Evolutionary conservation across 345 rosid species (phyloP), one percentile per base, ranked within the genome.

Genomic region (Euclidium syriacum): DNA sequence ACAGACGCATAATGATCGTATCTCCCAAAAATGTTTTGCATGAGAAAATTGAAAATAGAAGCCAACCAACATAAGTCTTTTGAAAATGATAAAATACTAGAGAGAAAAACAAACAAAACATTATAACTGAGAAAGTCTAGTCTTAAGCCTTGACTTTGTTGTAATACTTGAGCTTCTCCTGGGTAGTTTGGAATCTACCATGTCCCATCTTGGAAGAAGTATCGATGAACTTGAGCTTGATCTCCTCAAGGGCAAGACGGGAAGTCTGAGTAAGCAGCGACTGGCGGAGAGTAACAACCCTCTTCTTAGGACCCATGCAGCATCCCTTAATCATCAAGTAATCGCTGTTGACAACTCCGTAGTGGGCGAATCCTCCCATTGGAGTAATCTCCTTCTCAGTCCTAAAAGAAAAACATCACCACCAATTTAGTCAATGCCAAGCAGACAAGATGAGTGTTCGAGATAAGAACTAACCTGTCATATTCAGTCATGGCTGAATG

Each of bases 301-400:
- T 81, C 85, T 86, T 89, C 89, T 89, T 89, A 14, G 96, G 88
- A 33, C 96, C 96, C 43, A 80, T 81, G 57, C 88, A 82, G 75
- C 96, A 84, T 54, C 96, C 96, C 78, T 89, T 89, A 56, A 89
- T 80, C 91, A 89, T 78, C 46, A 89, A 9, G 23, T 84, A 89
- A 36, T 89, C 96, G 9, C 82, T 84, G 48, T 86, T 84, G 73
- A 89, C 96, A 6, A 79, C 68, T 63, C 96, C 96, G 47, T 86
- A 86, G 74, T 89, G 96, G 33, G 96, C 83, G 79, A 89, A 89
- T 36, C 96, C 95, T 72, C 96, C 96, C 71, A 89, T 82, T 27
- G 96, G 96, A 3, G 85, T 89, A 7, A 86, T 77, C 30, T 84
- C 85, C 53, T 89, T 89, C 83, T 89, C 96, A 3, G 96, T 89